Percentiles rank a stretch among this genome's conserved stretches.
Evolutionary conservation across 2,329 filamentous ascomycete species (phyloP).

Genomic region (Calonectria ilicicola): DNA sequence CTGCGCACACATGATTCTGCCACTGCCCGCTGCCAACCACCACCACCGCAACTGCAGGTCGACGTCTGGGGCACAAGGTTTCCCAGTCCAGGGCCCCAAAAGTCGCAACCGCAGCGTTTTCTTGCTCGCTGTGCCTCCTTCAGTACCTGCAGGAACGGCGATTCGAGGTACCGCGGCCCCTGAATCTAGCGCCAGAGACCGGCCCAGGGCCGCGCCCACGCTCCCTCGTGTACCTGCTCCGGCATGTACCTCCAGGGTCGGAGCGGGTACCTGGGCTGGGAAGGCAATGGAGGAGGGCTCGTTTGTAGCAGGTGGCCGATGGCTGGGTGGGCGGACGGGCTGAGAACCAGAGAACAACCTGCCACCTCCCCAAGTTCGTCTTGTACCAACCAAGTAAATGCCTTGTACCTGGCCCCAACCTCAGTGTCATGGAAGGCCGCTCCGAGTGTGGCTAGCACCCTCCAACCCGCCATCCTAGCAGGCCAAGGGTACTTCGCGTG

Average conservation of each 20-base stretch:
- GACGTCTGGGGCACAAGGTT: not conserved
- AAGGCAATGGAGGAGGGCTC: conserved; percentile 1
- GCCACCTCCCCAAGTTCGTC: not conserved
- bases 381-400: not conserved
- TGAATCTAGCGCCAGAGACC: conserved; percentile 29
- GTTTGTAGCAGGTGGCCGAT: conserved; percentile 17
- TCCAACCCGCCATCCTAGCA: not conserved
- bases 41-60: not conserved
- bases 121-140: conserved; percentile 13
- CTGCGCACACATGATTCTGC: not conserved
- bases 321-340: conserved; percentile 7
- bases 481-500: not conserved
- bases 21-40: not conserved
- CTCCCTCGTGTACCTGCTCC: conserved; percentile 26
- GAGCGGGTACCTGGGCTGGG: conserved; percentile 18
- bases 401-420: not conserved
- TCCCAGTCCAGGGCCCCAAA: not conserved
- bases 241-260: conserved; percentile 9
- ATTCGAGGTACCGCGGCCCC: conserved; percentile 35
- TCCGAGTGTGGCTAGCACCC: not conserved
- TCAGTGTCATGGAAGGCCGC: not conserved
- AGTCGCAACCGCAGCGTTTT: not conserved
- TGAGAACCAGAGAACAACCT: not conserved
- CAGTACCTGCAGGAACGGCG: conserved; percentile 48
- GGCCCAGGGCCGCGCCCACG: conserved; percentile 26